Evolutionary conservation across 768 basidiomycete genomes (phyloP).

Genomic region (Leccinum barrowsii): DNA sequence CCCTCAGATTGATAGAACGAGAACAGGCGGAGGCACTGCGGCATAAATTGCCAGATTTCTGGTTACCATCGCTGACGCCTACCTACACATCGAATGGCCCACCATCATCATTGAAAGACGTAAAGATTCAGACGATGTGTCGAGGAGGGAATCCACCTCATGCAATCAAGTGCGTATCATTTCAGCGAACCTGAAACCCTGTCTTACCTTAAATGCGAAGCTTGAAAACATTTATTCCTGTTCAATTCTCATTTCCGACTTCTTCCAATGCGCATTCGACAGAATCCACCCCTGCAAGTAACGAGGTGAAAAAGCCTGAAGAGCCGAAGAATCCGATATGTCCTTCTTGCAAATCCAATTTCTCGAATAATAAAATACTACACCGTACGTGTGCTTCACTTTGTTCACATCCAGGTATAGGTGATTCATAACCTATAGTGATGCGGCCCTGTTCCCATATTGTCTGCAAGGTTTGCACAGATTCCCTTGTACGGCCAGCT

Average conservation of each 20-base stretch:
- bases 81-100: slow-evolving; percentile 62
- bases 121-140: slow-evolving; percentile 88
- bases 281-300: slow-evolving; percentile 36
- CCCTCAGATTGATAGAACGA: slow-evolving; percentile 73
- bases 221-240: slow-evolving; percentile 76
- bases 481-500: slow-evolving; percentile 74
- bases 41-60: slow-evolving; percentile 92
- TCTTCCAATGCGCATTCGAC: slow-evolving; percentile 38
- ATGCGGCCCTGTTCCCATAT: slow-evolving; percentile 90
- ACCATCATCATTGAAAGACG: slow-evolving; percentile 66
- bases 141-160: slow-evolving; percentile 78
- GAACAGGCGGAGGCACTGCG: slow-evolving; percentile 85
- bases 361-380: slow-evolving; percentile 75
- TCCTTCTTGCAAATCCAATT: slow-evolving; percentile 80
- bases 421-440: slow-evolving; percentile 39
- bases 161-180: slow-evolving; percentile 59
- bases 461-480: slow-evolving; percentile 86
- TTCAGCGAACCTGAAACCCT: neutral
- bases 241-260: slow-evolving; percentile 65
- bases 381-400: slow-evolving; percentile 48
- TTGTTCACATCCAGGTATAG: neutral
- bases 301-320: slow-evolving; percentile 41
- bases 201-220: slow-evolving; percentile 36
- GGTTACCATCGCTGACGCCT: slow-evolving; percentile 92
- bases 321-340: slow-evolving; percentile 68